These are phyloP conservation scores for Senecio squalidus DNA, from an alignment of 140 eudicot species.

Conservation along the genomic window DNA sequence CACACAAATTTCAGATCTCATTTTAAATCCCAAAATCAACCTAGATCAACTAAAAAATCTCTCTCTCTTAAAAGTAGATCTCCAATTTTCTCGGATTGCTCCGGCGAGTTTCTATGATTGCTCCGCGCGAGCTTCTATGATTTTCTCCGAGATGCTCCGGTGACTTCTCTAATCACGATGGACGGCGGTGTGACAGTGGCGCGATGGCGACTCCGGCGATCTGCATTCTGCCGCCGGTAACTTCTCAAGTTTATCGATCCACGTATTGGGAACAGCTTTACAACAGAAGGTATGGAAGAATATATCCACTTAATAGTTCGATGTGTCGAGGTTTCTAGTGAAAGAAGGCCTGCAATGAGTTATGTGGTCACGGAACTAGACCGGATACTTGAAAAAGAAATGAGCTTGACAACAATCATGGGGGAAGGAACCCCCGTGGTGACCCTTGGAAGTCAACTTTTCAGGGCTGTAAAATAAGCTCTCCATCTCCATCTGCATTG, in stretches of 20 bases:
- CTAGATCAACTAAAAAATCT: too few species aligned
- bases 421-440: slow-evolving; percentile 96
- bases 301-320: slow-evolving; percentile 51
- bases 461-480: slow-evolving; percentile 48
- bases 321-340: slow-evolving; percentile 71
- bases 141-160: too few species aligned
- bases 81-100: too few species aligned
- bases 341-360: slow-evolving; percentile 68
- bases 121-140: too few species aligned
- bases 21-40: too few species aligned
- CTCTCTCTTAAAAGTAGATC: too few species aligned
- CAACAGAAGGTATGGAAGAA: slow-evolving; percentile 85
- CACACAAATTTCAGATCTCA: too few species aligned
- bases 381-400: slow-evolving; percentile 83
- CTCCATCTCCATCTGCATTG: slow-evolving; percentile 12
- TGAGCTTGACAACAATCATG: slow-evolving; percentile 87
- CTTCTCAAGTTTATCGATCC: slow-evolving; percentile 67
- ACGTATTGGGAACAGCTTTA: slow-evolving; percentile 74
- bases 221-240: too few species aligned
- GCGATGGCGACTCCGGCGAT: too few species aligned
- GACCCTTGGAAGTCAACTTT: slow-evolving; percentile 94
- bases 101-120: too few species aligned
- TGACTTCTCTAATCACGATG: too few species aligned
- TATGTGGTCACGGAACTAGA: slow-evolving; percentile 65
- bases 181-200: too few species aligned